A percentile compares a stretch with the other conserved stretches of the same genome.
These are phyloP conservation scores for Candolleomyces aberdarensis DNA, from an alignment of 768 basidiomycete species.

Conservation along the genomic window DNA sequence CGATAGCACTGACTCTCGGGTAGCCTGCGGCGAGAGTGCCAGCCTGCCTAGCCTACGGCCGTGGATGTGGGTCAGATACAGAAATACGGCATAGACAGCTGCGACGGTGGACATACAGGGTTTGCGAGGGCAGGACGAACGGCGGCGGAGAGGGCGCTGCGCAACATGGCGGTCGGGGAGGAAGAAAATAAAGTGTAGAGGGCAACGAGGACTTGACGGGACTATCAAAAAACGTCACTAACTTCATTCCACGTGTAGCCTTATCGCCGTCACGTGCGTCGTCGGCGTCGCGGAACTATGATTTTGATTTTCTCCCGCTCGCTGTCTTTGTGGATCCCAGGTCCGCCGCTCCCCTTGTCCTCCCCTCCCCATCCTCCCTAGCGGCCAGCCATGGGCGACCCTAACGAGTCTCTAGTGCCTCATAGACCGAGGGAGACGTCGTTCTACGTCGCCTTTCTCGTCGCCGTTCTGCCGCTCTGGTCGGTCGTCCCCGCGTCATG, in stretches of 20 bases:
- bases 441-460: constrained; percentile 58
- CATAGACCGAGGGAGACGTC: constrained; percentile 39
- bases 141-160: constrained; percentile 56
- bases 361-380: constrained; percentile 1
- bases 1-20: constrained; percentile 42
- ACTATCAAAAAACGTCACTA: constrained; percentile 5
- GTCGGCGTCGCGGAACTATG: background rate
- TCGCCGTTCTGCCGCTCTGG: constrained; percentile 63
- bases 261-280: constrained; percentile 1
- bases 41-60: constrained; percentile 47
- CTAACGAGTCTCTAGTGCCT: constrained; percentile 36
- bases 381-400: constrained; percentile 25
- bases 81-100: constrained; percentile 4
- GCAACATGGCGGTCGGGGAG: constrained; percentile 53
- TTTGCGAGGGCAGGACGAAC: constrained; percentile 51
- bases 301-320: background rate
- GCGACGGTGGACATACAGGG: constrained; percentile 38
- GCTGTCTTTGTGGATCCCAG: background rate
- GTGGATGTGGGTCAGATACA: constrained; percentile 7
- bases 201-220: constrained; percentile 9
- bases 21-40: constrained; percentile 71
- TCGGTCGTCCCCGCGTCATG: constrained; percentile 61
- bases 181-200: constrained; percentile 24
- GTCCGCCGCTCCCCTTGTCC: background rate
- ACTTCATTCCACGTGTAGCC: background rate